Evolutionary conservation across 371 early-diverging fungal genomes (phyloP), one percentile per base, ranked within the genome.

Genomic region (Conidiobolus incongruus): DNA sequence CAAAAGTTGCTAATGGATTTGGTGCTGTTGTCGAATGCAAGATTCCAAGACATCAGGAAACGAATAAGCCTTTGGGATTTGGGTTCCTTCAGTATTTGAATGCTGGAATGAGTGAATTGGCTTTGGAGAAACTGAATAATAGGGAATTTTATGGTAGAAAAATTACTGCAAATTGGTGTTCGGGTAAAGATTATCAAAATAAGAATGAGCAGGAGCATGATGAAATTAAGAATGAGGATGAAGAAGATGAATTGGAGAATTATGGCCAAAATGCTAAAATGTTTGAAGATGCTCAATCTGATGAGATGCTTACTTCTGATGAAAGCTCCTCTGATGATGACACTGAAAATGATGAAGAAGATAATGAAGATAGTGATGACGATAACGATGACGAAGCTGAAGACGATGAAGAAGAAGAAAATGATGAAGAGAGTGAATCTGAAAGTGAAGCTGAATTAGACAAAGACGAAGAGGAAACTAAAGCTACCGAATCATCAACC

Each of bases 161-260:
- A 0, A 73, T 91, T 22, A 77, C 82, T 26, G 88, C 90, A 6
- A 86, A 83, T 55, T 76, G 81, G 75, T 73, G 86, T 1, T 47
- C 92, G 30, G 63, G 83, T 10, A 87, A 88, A 56, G 69, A 64
- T 39, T 56, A 64, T 38, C 89, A 67, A n/a, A n/a, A n/a, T n/a
- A n/a, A n/a, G 43, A 47, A 47, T 33, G 49, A 35, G 7, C 50
- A 47, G 7, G 53, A 28, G 1, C 57, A 55, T 3, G 62, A 60
- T n/a, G 49, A 57, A 16, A 20, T 40, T 13, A 31, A 31, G 7
- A 42, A 26, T 7, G 45, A 47, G 19, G 36, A 26, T 10, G 56
- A 59, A 19, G 63, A 60, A 22, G 45, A 39, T 20, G 53, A 51
- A 40, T 20, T 36, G 10, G 38, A 48, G 8, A 52, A 53, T 10